Conservation (phyloP, 257 asterid genomes). For the Penstemon newberryi region DNA sequence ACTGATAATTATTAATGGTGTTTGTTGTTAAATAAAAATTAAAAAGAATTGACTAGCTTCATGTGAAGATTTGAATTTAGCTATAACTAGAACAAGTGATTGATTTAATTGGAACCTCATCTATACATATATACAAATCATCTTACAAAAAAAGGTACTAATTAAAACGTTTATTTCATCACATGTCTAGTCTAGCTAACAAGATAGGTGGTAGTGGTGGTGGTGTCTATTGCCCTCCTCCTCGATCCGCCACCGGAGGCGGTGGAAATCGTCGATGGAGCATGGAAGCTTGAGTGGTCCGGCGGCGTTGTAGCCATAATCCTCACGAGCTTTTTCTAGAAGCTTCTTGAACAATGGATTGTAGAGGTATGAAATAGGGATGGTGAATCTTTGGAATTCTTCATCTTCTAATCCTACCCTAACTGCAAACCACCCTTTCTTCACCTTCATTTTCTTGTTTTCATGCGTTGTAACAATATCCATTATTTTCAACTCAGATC, state of each 20-base stretch:
- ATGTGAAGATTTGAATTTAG: too few species aligned
- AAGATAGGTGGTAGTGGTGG: slow-evolving; percentile 30
- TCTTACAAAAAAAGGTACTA: too few species aligned
- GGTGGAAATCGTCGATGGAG: slow-evolving; percentile 46
- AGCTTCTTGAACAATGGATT: slow-evolving; percentile 39
- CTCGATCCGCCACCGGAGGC: slow-evolving; percentile 48
- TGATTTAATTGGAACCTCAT: too few species aligned
- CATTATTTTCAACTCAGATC: neutral
- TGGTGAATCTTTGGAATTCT: slow-evolving; percentile 32
- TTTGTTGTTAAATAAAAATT: too few species aligned
- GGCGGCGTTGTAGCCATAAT: slow-evolving; percentile 40
- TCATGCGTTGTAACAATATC: neutral
- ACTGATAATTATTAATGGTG: too few species aligned
- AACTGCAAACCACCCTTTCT: slow-evolving; percentile 35
- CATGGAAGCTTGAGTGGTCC: slow-evolving; percentile 47
- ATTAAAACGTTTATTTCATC: neutral
- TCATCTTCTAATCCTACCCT: slow-evolving; percentile 35
- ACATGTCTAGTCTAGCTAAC: slow-evolving; percentile 9
- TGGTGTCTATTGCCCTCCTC: slow-evolving; percentile 28
- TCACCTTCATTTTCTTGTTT: slow-evolving; percentile 36
- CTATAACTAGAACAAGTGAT: too few species aligned
- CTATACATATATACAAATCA: too few species aligned
- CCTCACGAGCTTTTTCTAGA: slow-evolving; percentile 46
- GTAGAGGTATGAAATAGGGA: slow-evolving; percentile 44
- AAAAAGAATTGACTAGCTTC: too few species aligned